These are phyloP conservation scores for Tuctoria greenei DNA, from an alignment of 176 grass and related monocot genomes.

Conservation along the genomic window DNA sequence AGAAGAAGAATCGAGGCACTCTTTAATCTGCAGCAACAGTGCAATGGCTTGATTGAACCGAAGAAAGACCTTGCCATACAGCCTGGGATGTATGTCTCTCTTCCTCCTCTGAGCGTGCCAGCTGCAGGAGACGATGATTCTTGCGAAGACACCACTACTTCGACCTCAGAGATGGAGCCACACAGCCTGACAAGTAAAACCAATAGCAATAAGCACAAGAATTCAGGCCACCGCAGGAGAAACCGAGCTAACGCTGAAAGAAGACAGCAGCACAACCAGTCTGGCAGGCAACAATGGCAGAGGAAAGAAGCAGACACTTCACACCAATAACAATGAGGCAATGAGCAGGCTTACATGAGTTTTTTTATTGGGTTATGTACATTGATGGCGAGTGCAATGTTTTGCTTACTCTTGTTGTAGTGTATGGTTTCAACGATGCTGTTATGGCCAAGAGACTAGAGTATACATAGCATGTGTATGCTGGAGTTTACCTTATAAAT, in stretches of 20 bases:
- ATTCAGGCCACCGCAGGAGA: conserved; percentile 46
- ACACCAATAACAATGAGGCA: conserved; percentile 44
- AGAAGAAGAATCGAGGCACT: conserved; percentile 54
- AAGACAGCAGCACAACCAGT: conserved; percentile 35
- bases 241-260: conserved; percentile 43
- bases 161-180: conserved; percentile 31
- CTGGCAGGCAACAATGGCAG: conserved; percentile 60
- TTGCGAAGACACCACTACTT: conserved; percentile 25
- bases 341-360: not conserved
- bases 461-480: not conserved
- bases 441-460: not conserved
- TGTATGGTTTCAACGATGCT: not conserved
- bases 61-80: conserved; percentile 76
- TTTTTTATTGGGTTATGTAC: conserved; percentile 3
- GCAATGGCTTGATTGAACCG: conserved; percentile 76
- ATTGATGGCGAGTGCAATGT: not conserved
- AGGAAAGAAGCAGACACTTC: conserved; percentile 51
- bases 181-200: conserved; percentile 28
- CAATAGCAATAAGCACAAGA: conserved; percentile 46
- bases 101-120: conserved; percentile 26
- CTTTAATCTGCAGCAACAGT: conserved; percentile 73
- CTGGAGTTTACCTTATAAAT: not conserved
- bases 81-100: conserved; percentile 79
- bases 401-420: not conserved
- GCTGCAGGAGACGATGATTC: conserved; percentile 28